A percentile compares a stretch with the other conserved stretches of the same genome.
Conservation (phyloP, 2,329 filamentous ascomycete species). For the Arthrocladium fulminans region DNA sequence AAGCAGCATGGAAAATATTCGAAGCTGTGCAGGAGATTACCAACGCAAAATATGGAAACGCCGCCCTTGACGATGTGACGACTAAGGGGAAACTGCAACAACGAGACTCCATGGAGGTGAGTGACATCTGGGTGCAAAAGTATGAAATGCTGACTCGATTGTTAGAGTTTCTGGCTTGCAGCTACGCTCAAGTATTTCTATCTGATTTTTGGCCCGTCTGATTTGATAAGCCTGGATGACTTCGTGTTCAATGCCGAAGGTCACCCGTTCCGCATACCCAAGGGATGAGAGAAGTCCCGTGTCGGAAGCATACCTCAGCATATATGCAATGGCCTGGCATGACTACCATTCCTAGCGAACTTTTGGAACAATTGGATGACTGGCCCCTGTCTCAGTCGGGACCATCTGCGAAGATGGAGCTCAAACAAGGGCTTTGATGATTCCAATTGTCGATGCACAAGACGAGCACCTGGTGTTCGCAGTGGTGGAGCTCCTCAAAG, state of each 20-base stretch:
- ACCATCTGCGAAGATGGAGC: too few relatives aligned
- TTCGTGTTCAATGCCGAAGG: constrained; percentile 37
- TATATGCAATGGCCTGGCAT: too few relatives aligned
- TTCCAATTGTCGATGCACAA: too few relatives aligned
- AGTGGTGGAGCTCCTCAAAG: too few relatives aligned
- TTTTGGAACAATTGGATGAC: too few relatives aligned
- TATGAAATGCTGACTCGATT: constrained; percentile 19
- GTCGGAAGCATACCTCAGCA: too few relatives aligned
- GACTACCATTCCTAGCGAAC: too few relatives aligned
- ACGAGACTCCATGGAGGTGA: constrained; percentile 9
- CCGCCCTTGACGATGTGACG: constrained; percentile 23
- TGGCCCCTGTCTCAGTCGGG: too few relatives aligned
- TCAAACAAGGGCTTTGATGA: too few relatives aligned
- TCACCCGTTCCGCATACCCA: constrained; percentile 27
- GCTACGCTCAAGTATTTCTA: constrained; percentile 39
- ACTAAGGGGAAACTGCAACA: constrained; percentile 2
- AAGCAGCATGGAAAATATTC: constrained; percentile 44
- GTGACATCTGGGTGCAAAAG: background rate
- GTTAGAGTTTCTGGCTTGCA: constrained; percentile 33
- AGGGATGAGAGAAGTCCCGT: too few relatives aligned
- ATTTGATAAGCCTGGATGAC: constrained; percentile 33
- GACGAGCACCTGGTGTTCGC: too few relatives aligned
- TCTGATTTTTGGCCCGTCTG: constrained; percentile 34
- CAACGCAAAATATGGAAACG: constrained; percentile 35
- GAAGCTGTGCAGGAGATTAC: constrained; percentile 36